Conservation (phyloP, 164 flowering plant genomes). For the Liquidambar formosana region DNA sequence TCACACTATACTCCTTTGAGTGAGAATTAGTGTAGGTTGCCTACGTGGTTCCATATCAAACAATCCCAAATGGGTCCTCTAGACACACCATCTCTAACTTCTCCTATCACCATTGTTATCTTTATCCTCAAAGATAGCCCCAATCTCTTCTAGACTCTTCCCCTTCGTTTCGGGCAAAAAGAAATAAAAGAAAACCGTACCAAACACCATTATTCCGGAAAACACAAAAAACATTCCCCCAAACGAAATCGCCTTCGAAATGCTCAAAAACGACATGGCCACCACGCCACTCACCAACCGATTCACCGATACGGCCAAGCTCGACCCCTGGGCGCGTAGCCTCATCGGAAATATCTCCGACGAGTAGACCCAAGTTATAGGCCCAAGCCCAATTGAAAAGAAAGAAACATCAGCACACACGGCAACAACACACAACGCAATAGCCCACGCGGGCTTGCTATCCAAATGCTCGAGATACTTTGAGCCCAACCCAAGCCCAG, state of each 20-base stretch:
- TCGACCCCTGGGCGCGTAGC: slow-evolving; percentile 65
- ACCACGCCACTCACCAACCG: slow-evolving; percentile 70
- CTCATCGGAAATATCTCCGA: slow-evolving; percentile 71
- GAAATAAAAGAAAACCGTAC: slow-evolving; percentile 43
- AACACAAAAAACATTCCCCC: slow-evolving; percentile 65
- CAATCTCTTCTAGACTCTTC: slow-evolving; percentile 67
- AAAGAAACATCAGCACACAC: slow-evolving; percentile 72
- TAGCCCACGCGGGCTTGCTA: slow-evolving; percentile 60
- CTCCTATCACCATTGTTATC: neutral
- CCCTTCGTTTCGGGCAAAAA: slow-evolving; percentile 73
- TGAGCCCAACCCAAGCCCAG: slow-evolving; percentile 56
- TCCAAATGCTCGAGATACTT: slow-evolving; percentile 38
- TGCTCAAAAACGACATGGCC: slow-evolving; percentile 58
- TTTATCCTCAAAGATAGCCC: slow-evolving; percentile 46
- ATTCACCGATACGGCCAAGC: slow-evolving; percentile 68
- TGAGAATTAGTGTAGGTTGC: too few species aligned
- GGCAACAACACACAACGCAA: slow-evolving; percentile 50
- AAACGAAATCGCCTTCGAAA: slow-evolving; percentile 46
- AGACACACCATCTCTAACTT: neutral
- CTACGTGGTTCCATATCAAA: too few species aligned
- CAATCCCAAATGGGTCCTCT: too few species aligned
- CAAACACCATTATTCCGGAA: slow-evolving; percentile 44
- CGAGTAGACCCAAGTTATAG: slow-evolving; percentile 81
- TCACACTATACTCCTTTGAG: too few species aligned
- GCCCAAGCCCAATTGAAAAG: slow-evolving; percentile 91